Evolutionary conservation across 352 stramenopile genomes (phyloP).

Genomic region (Globisporangium paroecandrum): DNA sequence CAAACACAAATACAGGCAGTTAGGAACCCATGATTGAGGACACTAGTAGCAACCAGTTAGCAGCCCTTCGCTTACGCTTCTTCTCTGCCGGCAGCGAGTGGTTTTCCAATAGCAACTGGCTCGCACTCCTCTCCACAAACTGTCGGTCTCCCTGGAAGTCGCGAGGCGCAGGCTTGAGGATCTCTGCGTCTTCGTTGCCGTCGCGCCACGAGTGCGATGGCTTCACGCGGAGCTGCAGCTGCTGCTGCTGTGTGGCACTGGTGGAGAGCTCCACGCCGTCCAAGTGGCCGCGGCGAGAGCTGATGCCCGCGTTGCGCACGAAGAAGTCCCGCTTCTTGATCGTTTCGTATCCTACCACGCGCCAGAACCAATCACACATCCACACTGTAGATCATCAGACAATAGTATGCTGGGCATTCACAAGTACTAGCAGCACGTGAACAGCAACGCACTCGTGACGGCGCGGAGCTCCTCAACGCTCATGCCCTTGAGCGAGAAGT

Average conservation of each 20-base stretch:
- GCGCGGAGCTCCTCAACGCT: slow-evolving; percentile 52
- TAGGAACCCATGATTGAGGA: background rate
- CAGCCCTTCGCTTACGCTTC: slow-evolving; percentile 7
- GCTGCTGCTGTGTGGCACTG: background rate
- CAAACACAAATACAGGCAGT: background rate
- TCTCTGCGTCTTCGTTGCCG: slow-evolving; percentile 35
- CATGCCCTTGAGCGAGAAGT: slow-evolving; percentile 61
- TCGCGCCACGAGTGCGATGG: slow-evolving; percentile 67
- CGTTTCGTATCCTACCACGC: slow-evolving; percentile 38
- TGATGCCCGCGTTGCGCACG: slow-evolving; percentile 40
- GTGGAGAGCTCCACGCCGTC: background rate
- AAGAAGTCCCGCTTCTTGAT: slow-evolving; percentile 57
- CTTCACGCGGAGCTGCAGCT: slow-evolving; percentile 42
- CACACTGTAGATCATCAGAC: background rate
- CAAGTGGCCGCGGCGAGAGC: background rate
- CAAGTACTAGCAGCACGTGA: too few species aligned
- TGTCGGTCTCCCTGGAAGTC: background rate
- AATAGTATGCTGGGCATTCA: too few species aligned
- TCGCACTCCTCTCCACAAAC: background rate
- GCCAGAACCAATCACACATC: background rate
- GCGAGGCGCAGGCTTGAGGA: background rate
- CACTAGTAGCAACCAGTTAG: background rate
- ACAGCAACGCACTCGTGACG: slow-evolving; percentile 40
- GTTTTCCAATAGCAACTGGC: slow-evolving; percentile 2
- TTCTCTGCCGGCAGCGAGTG: background rate